Evolutionary conservation across 345 rosid genomes (phyloP).

Genomic region (Toxicodendron radicans): DNA sequence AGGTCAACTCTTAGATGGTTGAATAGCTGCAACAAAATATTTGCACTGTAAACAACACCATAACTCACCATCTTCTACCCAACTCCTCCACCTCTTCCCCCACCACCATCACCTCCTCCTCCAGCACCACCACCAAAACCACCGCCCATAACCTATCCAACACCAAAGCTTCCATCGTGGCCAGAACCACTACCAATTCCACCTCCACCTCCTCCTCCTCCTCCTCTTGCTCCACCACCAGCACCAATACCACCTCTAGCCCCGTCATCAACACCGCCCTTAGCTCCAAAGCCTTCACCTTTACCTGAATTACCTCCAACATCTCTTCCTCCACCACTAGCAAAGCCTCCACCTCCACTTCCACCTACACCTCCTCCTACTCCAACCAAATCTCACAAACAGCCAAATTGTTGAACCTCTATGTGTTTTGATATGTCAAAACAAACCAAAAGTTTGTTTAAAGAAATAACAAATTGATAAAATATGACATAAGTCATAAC

Average conservation of each 20-base stretch:
- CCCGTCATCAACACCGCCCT: conserved; percentile 39
- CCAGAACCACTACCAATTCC: no score
- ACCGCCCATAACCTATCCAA: no score
- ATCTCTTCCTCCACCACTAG: conserved; percentile 31
- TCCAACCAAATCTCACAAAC: no score
- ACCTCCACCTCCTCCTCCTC: conserved; percentile 32
- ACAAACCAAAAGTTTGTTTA: no score
- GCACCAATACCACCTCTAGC: conserved; percentile 34
- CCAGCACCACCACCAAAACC: no score
- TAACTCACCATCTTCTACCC: conserved; percentile 36
- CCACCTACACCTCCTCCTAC: conserved; percentile 20
- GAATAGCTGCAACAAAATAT: conserved; percentile 76
- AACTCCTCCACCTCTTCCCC: conserved; percentile 48
- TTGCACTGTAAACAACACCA: conserved; percentile 66
- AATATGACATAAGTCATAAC: no score
- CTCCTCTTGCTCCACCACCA: conserved; percentile 38
- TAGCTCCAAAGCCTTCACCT: conserved; percentile 42
- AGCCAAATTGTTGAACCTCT: no score
- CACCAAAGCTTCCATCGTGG: no score
- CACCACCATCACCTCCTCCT: no score
- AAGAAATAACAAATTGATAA: no score
- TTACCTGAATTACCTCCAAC: conserved; percentile 38
- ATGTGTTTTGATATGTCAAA: no score
- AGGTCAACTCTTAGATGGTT: conserved; percentile 70
- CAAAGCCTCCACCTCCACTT: conserved; percentile 30